Conservation (phyloP, 2,329 filamentous ascomycete species). For the Stachybotrys elegans region DNA sequence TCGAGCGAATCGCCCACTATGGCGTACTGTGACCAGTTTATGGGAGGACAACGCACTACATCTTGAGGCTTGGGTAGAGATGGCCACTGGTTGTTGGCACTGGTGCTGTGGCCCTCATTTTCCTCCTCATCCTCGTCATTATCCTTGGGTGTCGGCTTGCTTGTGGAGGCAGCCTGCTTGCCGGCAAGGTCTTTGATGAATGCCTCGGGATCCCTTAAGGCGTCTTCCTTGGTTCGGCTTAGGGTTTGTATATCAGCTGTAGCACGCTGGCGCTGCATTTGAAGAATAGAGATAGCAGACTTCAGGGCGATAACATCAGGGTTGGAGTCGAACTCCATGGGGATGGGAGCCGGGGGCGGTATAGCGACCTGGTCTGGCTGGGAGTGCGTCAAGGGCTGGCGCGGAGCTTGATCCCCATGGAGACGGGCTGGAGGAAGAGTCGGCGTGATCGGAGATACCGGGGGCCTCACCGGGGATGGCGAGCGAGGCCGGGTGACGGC, state of each 20-base stretch:
- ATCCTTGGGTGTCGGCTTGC: slow-evolving; percentile 21
- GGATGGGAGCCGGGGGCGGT: slow-evolving; percentile 42
- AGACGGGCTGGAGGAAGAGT: slow-evolving; percentile 35
- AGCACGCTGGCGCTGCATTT: slow-evolving; percentile 78
- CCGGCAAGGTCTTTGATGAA: slow-evolving; percentile 66
- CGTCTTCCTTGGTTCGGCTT: slow-evolving; percentile 63
- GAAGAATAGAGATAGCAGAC: slow-evolving; percentile 79
- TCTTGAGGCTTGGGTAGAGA: slow-evolving; percentile 73
- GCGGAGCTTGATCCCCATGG: slow-evolving; percentile 18
- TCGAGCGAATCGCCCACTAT: slow-evolving; percentile 77
- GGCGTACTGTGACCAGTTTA: slow-evolving; percentile 94
- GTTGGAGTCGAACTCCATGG: slow-evolving; percentile 60
- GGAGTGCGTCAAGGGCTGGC: slow-evolving; percentile 39
- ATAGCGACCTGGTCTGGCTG: slow-evolving; percentile 36
- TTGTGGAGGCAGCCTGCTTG: slow-evolving; percentile 37
- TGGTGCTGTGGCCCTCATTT: slow-evolving; percentile 23
- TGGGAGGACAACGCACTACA: slow-evolving; percentile 77
- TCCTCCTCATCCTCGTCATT: slow-evolving; percentile 20
- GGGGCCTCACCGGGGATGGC: slow-evolving; percentile 42
- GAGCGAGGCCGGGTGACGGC: slow-evolving; percentile 24
- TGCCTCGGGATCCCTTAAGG: slow-evolving; percentile 62
- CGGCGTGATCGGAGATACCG: slow-evolving; percentile 52
- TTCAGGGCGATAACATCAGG: slow-evolving; percentile 83
- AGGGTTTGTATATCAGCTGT: slow-evolving; percentile 69
- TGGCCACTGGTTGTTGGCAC: slow-evolving; percentile 43